A percentile compares a stretch with the other conserved stretches of the same genome.
These are phyloP conservation scores for Saccharomyces kudriavzevii DNA, from an alignment of 805 yeast genomes.

Conservation along the genomic window DNA sequence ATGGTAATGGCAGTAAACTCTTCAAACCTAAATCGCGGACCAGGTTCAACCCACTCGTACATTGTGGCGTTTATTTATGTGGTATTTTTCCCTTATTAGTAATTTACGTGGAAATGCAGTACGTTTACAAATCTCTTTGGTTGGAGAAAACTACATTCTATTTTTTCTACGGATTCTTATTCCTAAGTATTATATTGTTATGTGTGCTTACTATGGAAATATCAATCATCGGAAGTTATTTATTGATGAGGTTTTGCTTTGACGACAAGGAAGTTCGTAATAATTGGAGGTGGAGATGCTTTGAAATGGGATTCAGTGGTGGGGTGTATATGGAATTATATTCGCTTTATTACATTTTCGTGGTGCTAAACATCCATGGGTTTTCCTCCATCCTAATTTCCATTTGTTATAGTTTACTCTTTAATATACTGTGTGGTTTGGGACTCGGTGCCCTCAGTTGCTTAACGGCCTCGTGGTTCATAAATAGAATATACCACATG, in stretches of 20 bases:
- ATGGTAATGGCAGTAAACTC: conserved; percentile 18
- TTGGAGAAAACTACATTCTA: conserved; percentile 69
- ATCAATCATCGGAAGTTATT: conserved; percentile 59
- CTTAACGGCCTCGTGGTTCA: conserved; percentile 56
- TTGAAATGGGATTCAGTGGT: conserved; percentile 60
- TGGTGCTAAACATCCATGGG: conserved; percentile 53
- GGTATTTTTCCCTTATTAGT: conserved; percentile 76
- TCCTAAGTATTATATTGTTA: conserved; percentile 51
- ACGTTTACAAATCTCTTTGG: conserved; percentile 72
- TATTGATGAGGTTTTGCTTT: conserved; percentile 36
- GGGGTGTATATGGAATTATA: conserved; percentile 64
- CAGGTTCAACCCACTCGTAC: neutral
- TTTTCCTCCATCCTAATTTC: conserved; percentile 60
- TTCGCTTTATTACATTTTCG: conserved; percentile 56
- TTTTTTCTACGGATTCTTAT: conserved; percentile 71
- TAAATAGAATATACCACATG: conserved; percentile 34
- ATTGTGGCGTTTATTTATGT: conserved; percentile 16
- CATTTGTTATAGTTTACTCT: conserved; percentile 61
- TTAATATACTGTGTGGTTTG: conserved; percentile 53
- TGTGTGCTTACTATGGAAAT: conserved; percentile 61
- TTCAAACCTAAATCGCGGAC: neutral
- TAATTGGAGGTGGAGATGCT: conserved; percentile 78
- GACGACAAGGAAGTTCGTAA: conserved; percentile 5
- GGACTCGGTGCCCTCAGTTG: conserved; percentile 73
- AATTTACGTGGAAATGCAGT: conserved; percentile 68